Base-by-base conservation (phyloP, 2,329 filamentous ascomycete genomes). In the Zymoseptoria ardabiliae region DNA sequence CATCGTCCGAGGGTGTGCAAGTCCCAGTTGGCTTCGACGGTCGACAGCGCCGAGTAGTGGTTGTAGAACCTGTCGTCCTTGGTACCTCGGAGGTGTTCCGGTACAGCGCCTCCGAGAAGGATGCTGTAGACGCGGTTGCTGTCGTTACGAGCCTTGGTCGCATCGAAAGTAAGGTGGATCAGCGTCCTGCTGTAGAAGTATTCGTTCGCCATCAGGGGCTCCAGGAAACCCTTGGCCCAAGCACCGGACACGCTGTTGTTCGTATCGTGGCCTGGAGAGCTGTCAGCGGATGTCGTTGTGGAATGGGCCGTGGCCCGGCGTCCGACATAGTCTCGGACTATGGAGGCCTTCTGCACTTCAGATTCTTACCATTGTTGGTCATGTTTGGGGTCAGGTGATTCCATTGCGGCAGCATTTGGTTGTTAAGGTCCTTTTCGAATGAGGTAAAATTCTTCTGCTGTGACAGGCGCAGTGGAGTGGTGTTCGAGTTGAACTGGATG, bases 141-240 rank as follows among this genome's bases (percentile, higher is more conserved):
- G 23, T 78, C 75, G 5, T 78, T 73, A 74, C 91, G 52, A 9
- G 82, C 85, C 67, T 87, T 83, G 71, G 86, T 89, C 76, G 94
- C 90, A 64, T 94, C 90, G 69, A 91, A 94, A 2, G 81, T 92
- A 61, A 94, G 73, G 4, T 93, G 77, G 9, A 94, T 81, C 1
- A 94, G 81, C 0, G 88, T 92, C 69, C 88, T 84, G 54, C 88
- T 77, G 83, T 87, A 88, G 74, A 94, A 93, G 65, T 86, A 82
- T 54, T 77, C 73, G 75, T 93, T 82, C 41, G 80, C 72, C 6
- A 94, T 79, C 8, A 94, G 83, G 0, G 89, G 88, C 59, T 83
- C 80, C 1, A 94, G 74, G 76, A 91, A 92, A 53, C 70, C 76
- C 45, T 83, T 81, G 13, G 84, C 82, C 87, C 88, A 94, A 13